Evolutionary conservation across 257 asterid genomes (phyloP), one percentile per base, ranked within the genome.

Genomic region (Ilex aquifolium): DNA sequence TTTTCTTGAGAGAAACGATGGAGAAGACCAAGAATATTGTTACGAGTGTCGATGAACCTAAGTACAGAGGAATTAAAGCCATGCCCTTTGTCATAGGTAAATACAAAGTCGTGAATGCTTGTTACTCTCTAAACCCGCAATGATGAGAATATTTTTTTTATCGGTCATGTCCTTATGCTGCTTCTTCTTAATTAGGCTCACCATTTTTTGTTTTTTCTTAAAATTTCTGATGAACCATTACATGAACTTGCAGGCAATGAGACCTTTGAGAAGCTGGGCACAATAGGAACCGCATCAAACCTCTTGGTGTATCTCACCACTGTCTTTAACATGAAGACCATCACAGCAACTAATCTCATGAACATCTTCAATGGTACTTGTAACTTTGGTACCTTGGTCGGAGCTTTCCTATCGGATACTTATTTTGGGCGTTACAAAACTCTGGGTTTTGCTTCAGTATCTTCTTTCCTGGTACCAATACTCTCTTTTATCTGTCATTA

Each of bases 61-160:
- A 74, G 1, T 69, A 69, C 17, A 69, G 68, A 49, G 79, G 79
- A 56, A 39, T 74, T 11, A 63, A 32, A 44, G 72, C 72, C 17
- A 74, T 74, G 79, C 79, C 79, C 48, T 74, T 65, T 65, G 65
- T 74, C 48, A 61, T 74, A 48, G 79, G 75, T 74, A 56, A 40
- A 14, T 14, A 14, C 52, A 10, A 11, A 10, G 6, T 12, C n/a
- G 15, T 14, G 4, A 10, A 3, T 6, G 13, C 13, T 7, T 46
- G 3, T 46, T 14, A 3, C n/a, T 6, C n/a, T 46, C 52, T 3
- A 46, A 46, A 10, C 13, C 6, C 3, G 4, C 3, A 3, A 10
- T 10, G 48, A 7, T 42, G 10, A 46, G 52, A 2, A 2, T 46
- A 10, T 46, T 46, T 12, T 14, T 46, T 46, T 46, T 11, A 4